Base-by-base conservation (phyloP, 805 yeast genomes). In the Saturnispora serradocipensis region DNA sequence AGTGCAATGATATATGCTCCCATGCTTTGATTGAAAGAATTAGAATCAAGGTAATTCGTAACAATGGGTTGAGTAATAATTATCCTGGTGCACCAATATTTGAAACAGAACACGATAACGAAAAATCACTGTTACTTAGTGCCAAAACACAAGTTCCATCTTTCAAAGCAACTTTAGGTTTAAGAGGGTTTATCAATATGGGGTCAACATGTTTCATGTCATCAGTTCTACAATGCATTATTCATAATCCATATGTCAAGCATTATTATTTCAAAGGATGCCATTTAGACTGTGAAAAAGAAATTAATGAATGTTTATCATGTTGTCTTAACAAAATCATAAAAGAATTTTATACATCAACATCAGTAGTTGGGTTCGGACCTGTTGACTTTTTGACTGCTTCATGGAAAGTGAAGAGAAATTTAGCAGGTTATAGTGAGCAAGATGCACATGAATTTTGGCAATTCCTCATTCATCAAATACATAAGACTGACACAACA, bases 401-500 rank as follows among this genome's bases (percentile, higher is more conserved):
- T 11, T 84, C 96, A 1, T 89, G 97, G 91, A 83, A 82, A 60
- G 82, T 84, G 45, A 86, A 88, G 59, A 79, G 86, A 57, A 78
- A 88, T 34, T 76, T 93, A 53, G 96, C 97, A 0, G 99, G 99
- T 1, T 90, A 90, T 58, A 85, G 93, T 35, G 97, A 93, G 67
- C 99, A 93, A 67, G 99, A 93, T 65, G 98, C 99, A 0, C 99
- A 93, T 68, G 99, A 93, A 67, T 93, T 91, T 67, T 84, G 95
- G 84, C 97, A 93, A 64, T 90, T 91, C 64, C 62, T 91, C 28
- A 73, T 91, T 38, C 86, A 91, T 66, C 95, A 89, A 67, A 67
- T 93, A 52, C 99, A 93, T 66, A 68, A 67, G 50, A 71, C 67
- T 53, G 72, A 72, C 59, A 70, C 63, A 13, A 53, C 51, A 35